These are phyloP conservation scores for Nemania sp. DNA, from an alignment of 2,329 filamentous ascomycete genomes.

Conservation along the genomic window DNA sequence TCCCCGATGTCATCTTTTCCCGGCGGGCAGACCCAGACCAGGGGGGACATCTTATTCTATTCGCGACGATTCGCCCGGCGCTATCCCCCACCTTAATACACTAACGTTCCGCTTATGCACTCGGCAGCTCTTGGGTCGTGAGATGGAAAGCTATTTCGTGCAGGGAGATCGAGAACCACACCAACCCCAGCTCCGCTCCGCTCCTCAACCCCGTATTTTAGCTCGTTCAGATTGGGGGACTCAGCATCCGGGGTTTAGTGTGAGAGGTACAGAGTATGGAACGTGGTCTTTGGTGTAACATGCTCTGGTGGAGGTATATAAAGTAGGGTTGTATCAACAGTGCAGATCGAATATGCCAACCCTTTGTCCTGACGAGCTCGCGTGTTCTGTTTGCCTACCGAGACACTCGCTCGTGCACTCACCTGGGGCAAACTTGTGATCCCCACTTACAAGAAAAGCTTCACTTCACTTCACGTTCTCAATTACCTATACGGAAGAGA, in stretches of 20 bases:
- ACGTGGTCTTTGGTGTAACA: too few relatives aligned
- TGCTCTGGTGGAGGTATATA: slow-evolving; percentile 7
- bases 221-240: background rate
- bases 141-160: slow-evolving; percentile 2
- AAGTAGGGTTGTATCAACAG: background rate
- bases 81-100: background rate
- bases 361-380: background rate
- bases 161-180: slow-evolving; percentile 3
- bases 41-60: too few relatives aligned
- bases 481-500: background rate
- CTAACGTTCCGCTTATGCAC: background rate
- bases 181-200: too few relatives aligned
- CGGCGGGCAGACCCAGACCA: too few relatives aligned
- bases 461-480: background rate
- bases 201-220: slow-evolving; percentile 14
- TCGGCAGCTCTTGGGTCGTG: slow-evolving; percentile 2
- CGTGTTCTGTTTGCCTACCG: too few relatives aligned
- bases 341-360: background rate
- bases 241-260: slow-evolving; percentile 1
- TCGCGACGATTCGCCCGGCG: too few relatives aligned
- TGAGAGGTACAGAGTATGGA: too few relatives aligned
- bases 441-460: background rate
- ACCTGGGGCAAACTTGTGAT: background rate
- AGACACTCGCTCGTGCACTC: background rate
- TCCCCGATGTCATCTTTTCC: too few relatives aligned